phyloP scores from a whole-genome alignment of 1,284 basidiomycete species.

The Cerioporus squamosus region DNA sequence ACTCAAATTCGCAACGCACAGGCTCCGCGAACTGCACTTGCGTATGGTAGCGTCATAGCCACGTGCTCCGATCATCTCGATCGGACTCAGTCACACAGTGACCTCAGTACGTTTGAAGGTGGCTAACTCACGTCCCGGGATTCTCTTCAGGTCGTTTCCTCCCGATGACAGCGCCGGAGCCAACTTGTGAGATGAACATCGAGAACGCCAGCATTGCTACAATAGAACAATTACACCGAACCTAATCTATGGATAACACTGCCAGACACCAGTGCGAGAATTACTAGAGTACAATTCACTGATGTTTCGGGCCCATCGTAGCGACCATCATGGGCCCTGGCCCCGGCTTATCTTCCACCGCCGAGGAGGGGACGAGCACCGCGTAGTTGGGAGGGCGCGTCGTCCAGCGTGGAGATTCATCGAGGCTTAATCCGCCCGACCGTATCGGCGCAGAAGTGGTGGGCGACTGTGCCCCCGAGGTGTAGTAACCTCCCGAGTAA shows the following conservation, averaged over 20 bases:
- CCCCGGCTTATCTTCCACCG: neutral
- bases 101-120: neutral
- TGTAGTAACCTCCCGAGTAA: neutral
- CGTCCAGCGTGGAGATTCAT: no score
- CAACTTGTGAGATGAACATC: no score
- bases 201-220: neutral
- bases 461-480: neutral
- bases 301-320: no score
- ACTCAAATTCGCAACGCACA: neutral
- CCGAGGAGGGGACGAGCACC: neutral
- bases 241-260: no score
- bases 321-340: no score
- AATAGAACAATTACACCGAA: neutral
- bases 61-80: slow-evolving; percentile 10
- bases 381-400: no score
- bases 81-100: slow-evolving; percentile 2
- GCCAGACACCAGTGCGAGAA: no score
- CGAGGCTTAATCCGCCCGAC: slow-evolving; percentile 3
- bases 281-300: no score
- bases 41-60: slow-evolving; percentile 12
- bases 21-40: neutral
- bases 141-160: no score
- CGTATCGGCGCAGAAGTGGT: neutral
- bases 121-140: no score
- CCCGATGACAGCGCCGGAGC: no score